Conservation (phyloP, 208 protist genomes). For the Wallacemonas rigidus region DNA sequence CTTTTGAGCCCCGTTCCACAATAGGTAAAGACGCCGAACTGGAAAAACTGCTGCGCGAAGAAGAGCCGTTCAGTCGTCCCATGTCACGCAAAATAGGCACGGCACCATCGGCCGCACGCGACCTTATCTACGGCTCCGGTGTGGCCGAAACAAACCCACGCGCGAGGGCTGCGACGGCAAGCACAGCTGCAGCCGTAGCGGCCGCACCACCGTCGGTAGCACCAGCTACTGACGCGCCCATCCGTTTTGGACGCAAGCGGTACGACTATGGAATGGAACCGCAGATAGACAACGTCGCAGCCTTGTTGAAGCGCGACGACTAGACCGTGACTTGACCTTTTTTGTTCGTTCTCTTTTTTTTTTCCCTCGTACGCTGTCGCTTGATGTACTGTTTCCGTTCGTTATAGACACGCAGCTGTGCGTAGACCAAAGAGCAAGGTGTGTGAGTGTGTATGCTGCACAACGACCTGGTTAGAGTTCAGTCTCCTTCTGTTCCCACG, state of each 20-base stretch:
- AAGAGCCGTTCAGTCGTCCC: slow-evolving; percentile 68
- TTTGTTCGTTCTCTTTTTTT: too few relatives aligned
- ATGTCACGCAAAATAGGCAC: slow-evolving; percentile 51
- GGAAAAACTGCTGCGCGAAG: slow-evolving; percentile 50
- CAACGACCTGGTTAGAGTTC: too few relatives aligned
- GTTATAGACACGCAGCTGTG: too few relatives aligned
- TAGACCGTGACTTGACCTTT: neutral
- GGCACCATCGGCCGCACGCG: slow-evolving; percentile 56
- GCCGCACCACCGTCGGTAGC: neutral
- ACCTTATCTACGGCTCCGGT: slow-evolving; percentile 61
- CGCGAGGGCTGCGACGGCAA: neutral
- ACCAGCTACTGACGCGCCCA: slow-evolving; percentile 7
- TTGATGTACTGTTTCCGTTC: too few relatives aligned
- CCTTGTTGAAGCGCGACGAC: slow-evolving; percentile 21
- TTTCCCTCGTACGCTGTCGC: too few relatives aligned
- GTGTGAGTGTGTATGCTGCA: too few relatives aligned
- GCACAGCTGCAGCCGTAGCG: neutral
- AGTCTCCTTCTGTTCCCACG: too few relatives aligned
- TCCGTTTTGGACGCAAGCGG: slow-evolving; percentile 49
- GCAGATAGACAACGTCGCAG: slow-evolving; percentile 30
- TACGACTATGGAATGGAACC: slow-evolving; percentile 24
- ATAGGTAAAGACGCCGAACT: slow-evolving; percentile 47
- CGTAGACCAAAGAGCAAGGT: too few relatives aligned
- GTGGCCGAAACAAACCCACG: neutral
- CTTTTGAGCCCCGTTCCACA: slow-evolving; percentile 21